Evolutionary conservation across 139 green algal species (phyloP), one percentile per base, ranked within the genome.

Genomic region (Chlorella sorokiniana): DNA sequence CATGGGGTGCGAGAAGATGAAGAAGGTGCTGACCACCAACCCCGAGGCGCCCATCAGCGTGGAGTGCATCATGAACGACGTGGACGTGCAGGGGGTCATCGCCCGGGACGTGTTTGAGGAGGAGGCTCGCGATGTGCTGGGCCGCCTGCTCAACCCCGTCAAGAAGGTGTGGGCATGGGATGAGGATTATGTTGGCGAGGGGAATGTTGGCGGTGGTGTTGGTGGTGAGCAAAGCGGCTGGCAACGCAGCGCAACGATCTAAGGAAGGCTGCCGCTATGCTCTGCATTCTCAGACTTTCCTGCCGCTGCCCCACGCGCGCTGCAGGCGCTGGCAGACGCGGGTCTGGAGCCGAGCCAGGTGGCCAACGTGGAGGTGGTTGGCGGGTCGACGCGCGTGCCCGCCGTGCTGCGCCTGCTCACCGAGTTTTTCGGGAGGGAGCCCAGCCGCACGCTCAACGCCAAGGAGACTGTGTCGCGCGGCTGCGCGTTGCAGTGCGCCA

Each of bases 51-150:
- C 92, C 2, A 78, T 99, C 29, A 95, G 90, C 76, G 90, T 98
- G 76, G 97, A 99, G 91, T 98, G 94, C 88, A 82, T 99, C 59
- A 96, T 96, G 91, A 91, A 98, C 44, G 97, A 99, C 83, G 85
- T 92, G 45, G 97, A 99, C 84, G 89, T 97, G 0, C 41, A 44
- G 8, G 85, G 86, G 69, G 84, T 75, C 52, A 92, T 98, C 51
- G 94, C 86, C 5, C 85, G 95, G 18, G 54, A 79, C 23, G 25
- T 42, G 54, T 96, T 99, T 80, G 95, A 98, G 91, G 88, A 95
- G 83, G 87, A 97, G 71, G n/a, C 81, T 2, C 80, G 81, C 44
- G 84, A 89, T 9, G 65, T 97, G 14, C 78, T 98, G 52, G 81
- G 87, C 31, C 85, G 11, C 86, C 78, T 98, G 73, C 80, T 91